phyloP scores from a whole-genome alignment of 2,329 filamentous ascomycete species.

The Sclerotinia trifoliorum region DNA sequence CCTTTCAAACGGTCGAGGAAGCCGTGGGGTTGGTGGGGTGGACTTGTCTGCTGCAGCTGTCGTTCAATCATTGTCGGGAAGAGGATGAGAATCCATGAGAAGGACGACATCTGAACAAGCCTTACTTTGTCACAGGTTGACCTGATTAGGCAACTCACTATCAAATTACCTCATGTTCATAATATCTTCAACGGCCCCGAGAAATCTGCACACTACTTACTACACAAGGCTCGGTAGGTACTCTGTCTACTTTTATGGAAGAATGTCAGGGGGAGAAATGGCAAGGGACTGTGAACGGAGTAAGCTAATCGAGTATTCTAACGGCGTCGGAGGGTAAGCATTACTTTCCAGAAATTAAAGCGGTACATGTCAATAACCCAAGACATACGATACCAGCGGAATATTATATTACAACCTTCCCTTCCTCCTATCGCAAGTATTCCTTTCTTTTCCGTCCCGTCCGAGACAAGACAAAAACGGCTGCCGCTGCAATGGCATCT shows the following conservation, averaged over 20 bases:
- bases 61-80: background rate
- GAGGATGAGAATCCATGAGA: constrained; percentile 5
- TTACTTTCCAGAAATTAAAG: background rate
- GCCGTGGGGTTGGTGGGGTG: constrained; percentile 18
- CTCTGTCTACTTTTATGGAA: background rate
- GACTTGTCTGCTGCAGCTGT: constrained; percentile 7
- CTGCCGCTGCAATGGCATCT: background rate
- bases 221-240: background rate
- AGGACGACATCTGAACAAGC: background rate
- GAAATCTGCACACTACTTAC: too few relatives aligned
- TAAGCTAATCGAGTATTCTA: background rate
- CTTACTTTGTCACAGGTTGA: background rate
- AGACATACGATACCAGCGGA: background rate
- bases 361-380: background rate
- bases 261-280: background rate
- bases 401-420: background rate
- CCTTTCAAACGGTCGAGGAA: background rate
- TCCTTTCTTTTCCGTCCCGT: background rate
- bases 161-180: background rate
- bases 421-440: background rate
- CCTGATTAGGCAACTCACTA: background rate
- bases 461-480: constrained; percentile 7
- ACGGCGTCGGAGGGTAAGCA: background rate
- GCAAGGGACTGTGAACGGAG: background rate
- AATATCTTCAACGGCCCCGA: background rate